These are phyloP conservation scores for Pecoramyces ruminantium DNA, from an alignment of 192 early-diverging fungal species.

Conservation along the genomic window DNA sequence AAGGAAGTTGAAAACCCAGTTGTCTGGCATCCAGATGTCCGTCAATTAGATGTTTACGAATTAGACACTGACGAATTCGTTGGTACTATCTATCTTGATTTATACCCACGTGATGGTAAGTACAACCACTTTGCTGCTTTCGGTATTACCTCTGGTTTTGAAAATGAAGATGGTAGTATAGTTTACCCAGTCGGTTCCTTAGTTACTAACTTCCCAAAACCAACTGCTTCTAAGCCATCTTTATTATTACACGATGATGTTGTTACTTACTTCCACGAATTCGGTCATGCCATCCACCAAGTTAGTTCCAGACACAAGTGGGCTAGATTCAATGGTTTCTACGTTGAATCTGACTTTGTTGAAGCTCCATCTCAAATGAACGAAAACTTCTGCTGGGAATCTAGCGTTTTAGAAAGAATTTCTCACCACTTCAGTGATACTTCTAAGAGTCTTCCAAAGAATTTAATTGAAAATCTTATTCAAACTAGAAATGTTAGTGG, in stretches of 20 bases:
- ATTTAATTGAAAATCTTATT: too few relatives aligned
- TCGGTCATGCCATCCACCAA: conserved; percentile 36
- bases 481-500: conserved; percentile 63
- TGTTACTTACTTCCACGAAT: conserved; percentile 68
- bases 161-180: conserved; percentile 23
- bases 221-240: conserved; percentile 45
- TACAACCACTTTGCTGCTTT: conserved; percentile 63
- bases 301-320: conserved; percentile 59
- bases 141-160: conserved; percentile 50
- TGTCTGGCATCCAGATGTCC: conserved; percentile 68
- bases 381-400: conserved; percentile 51
- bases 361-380: conserved; percentile 82
- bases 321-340: conserved; percentile 55
- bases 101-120: conserved; percentile 42
- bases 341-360: conserved; percentile 66
- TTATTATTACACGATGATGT: conserved; percentile 65
- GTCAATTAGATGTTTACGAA: conserved; percentile 62
- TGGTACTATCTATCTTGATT: too few relatives aligned
- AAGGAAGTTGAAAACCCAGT: conserved; percentile 34
- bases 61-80: too few relatives aligned
- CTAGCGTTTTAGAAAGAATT: conserved; percentile 13
- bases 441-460: too few relatives aligned
- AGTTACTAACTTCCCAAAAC: too few relatives aligned
- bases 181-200: conserved; percentile 45
- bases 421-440: conserved; percentile 53